Evolutionary conservation across 2,329 filamentous ascomycete species (phyloP).

Genomic region (Talaromyces sp.): DNA sequence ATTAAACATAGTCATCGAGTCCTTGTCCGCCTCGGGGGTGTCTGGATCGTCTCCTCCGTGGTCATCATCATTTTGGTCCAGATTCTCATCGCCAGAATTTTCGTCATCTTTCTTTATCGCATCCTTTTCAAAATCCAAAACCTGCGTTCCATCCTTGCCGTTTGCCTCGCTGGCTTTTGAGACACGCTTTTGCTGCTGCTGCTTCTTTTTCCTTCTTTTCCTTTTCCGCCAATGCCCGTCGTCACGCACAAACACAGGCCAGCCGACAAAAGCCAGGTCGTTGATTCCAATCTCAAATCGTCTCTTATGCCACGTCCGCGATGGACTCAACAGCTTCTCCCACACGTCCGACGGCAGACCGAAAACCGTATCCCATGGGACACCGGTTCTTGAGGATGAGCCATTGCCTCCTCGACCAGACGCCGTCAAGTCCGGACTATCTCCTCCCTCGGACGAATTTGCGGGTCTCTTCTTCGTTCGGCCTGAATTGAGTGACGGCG

Average conservation of each 20-base stretch:
- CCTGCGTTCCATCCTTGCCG: constrained; percentile 23
- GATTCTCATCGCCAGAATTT: constrained; percentile 12
- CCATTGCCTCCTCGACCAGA: constrained; percentile 25
- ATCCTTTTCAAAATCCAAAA: constrained; percentile 22
- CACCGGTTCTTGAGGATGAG: constrained; percentile 17
- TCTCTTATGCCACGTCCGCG: constrained; percentile 69
- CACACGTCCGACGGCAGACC: constrained; percentile 71
- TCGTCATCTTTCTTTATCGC: constrained; percentile 12
- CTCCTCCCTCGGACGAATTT: constrained; percentile 23
- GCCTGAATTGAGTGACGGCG: constrained; percentile 29
- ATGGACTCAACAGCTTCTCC: constrained; percentile 72
- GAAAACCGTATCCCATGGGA: constrained; percentile 56
- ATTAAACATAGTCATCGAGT: constrained; percentile 94
- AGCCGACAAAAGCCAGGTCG: constrained; percentile 72
- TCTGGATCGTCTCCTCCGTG: constrained; percentile 16
- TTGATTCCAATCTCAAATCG: constrained; percentile 78
- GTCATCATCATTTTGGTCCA: constrained; percentile 11
- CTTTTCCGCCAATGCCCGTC: constrained; percentile 72
- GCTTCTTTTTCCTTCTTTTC: constrained; percentile 43
- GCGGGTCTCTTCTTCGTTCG: constrained; percentile 23
- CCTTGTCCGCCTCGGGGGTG: constrained; percentile 36
- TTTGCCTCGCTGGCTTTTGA: constrained; percentile 29
- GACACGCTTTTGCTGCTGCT: constrained; percentile 22
- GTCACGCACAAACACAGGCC: constrained; percentile 74
- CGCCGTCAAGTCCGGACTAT: constrained; percentile 20